These are phyloP conservation scores for Lithospermum erythrorhizon DNA, from an alignment of 257 asterid species.

Conservation along the genomic window DNA sequence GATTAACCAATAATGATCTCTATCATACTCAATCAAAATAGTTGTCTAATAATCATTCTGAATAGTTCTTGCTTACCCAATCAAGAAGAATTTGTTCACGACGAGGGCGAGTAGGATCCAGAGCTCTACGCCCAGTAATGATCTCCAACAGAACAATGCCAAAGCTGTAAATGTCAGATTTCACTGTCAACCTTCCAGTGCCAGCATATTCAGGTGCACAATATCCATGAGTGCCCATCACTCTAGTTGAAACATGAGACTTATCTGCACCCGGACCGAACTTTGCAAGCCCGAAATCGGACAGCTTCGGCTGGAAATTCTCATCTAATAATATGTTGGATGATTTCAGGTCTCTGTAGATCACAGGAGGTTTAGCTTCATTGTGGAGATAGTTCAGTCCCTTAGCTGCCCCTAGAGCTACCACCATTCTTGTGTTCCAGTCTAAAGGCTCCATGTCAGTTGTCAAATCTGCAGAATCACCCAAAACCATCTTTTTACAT, in stretches of 20 bases:
- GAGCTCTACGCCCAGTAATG: conserved; percentile 32
- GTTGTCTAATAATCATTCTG: background rate
- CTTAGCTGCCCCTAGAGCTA: conserved; percentile 35
- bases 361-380: conserved; percentile 37
- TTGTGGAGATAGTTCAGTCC: conserved; percentile 39
- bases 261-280: conserved; percentile 28
- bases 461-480: conserved; percentile 18
- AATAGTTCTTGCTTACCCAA: conserved; percentile 20
- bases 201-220: conserved; percentile 43
- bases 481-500: background rate
- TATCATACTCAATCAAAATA: too few species aligned
- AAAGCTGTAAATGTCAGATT: conserved; percentile 38
- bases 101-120: conserved; percentile 12
- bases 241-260: conserved; percentile 40
- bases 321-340: conserved; percentile 38
- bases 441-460: conserved; percentile 27
- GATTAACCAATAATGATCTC: too few species aligned
- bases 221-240: conserved; percentile 44
- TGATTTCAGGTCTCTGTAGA: conserved; percentile 39
- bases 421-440: conserved; percentile 37
- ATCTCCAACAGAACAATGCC: conserved; percentile 40
- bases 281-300: conserved; percentile 50
- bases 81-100: conserved; percentile 16
- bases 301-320: conserved; percentile 34
- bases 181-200: conserved; percentile 32